Percentiles rank a stretch among this genome's conserved stretches.
Conservation (phyloP, 1,284 basidiomycete genomes). For the Trichosporon sp. region DNA sequence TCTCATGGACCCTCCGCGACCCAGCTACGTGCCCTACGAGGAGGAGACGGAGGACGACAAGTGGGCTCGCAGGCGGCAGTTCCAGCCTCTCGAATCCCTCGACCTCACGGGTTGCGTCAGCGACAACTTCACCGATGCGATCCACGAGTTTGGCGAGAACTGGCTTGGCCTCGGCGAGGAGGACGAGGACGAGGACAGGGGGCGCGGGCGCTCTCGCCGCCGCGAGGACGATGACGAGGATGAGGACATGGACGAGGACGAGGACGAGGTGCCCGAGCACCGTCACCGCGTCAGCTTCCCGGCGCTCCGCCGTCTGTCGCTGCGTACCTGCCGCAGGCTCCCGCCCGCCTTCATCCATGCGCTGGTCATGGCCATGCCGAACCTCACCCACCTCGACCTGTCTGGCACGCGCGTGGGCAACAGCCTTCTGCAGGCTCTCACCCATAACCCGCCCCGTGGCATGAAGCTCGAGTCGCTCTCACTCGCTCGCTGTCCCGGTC, state of each 20-base stretch:
- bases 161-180: conserved; percentile 63
- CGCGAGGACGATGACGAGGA: conserved; percentile 25
- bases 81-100: conserved; percentile 75
- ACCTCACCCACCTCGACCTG: conserved; percentile 59
- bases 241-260: conserved; percentile 32
- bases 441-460: conserved; percentile 62
- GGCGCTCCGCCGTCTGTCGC: conserved; percentile 76
- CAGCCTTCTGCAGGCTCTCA: conserved; percentile 56
- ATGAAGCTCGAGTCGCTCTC: conserved; percentile 76
- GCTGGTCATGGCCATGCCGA: conserved; percentile 63
- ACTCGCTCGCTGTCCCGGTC: conserved; percentile 81
- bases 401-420: conserved; percentile 71
- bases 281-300: conserved; percentile 61
- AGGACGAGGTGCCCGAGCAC: conserved; percentile 50
- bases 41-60: conserved; percentile 64
- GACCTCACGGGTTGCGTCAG: conserved; percentile 95
- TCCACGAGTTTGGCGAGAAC: conserved; percentile 77
- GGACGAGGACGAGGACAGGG: conserved; percentile 59
- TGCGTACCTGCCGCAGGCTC: conserved; percentile 80
- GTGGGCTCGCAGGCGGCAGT: conserved; percentile 61
- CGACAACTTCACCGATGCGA: conserved; percentile 77
- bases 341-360: conserved; percentile 71
- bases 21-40: conserved; percentile 52
- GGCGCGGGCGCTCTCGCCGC: conserved; percentile 43
- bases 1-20: conserved; percentile 42